Evolutionary conservation across 2,329 filamentous ascomycete species (phyloP), one percentile per base, ranked within the genome.

Genomic region (Aaosphaeria arxii): DNA sequence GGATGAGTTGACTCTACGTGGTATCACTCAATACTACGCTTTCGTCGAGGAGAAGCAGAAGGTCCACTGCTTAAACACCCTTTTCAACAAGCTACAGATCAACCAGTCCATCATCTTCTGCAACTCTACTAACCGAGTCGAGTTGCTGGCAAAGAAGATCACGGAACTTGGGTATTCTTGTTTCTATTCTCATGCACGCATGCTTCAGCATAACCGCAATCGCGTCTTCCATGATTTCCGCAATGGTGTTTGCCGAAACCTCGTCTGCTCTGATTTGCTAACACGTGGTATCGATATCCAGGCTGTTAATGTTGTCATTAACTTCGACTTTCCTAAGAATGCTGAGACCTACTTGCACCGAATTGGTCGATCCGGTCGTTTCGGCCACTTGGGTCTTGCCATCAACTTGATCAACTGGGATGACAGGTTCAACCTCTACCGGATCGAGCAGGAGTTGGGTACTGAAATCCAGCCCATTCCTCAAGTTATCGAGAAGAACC

Each of bases 91-190:
- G 74, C 84, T 99, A 11, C 92, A 99, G 74, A 99, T 99, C 77
- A 99, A 99, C 76, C 94, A 99, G 77, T 99, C 95, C 54, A 99
- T 99, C 77, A 99, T 99, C 70, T 99, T 99, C 78, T 99, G 94
- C 77, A 99, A 99, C 75, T 99, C 94, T 38, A 99, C 94, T 46
- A 97, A 97, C 72, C 89, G 94, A 57, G 94, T 99, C 52, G 94
- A 99, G 74, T 81, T 99, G 45, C 83, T 99, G 29, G 94, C 94
- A 44, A 99, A 99, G 81, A 99, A 99, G 74, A 99, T 99, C 66
- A 99, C 95, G 42, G 95, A 99, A 72, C 84, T 99, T 56, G 94
- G 94, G 56, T 99, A 99, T 75, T 99, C 94, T 1, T 99, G 94
- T 77, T 99, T 97, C 77, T 99, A 99, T 77, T 97, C 92, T 59